Percentiles rank a stretch among this genome's conserved stretches.
Evolutionary conservation across 352 stramenopile genomes (phyloP).

Genomic region (Phytophthora chlamydospora): DNA sequence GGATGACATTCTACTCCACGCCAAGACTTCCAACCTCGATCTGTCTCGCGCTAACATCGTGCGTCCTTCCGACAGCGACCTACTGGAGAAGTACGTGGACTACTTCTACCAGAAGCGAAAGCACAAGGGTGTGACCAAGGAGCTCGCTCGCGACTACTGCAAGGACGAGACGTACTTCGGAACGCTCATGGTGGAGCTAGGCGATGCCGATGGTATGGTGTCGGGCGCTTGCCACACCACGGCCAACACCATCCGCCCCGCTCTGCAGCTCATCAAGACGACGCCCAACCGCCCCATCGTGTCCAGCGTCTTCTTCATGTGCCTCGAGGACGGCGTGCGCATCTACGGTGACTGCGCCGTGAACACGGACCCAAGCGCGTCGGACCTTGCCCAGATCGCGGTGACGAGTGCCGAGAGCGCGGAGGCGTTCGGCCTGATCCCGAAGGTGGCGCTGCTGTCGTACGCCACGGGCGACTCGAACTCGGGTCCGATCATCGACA

Average conservation of each 20-base stretch:
- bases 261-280: conserved; percentile 90
- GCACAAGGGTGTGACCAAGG: conserved; percentile 77
- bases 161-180: conserved; percentile 84
- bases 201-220: conserved; percentile 88
- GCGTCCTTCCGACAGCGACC: conserved; percentile 48
- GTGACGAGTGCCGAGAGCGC: conserved; percentile 79
- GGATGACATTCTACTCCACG: conserved; percentile 66
- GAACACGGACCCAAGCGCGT: conserved; percentile 78
- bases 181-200: conserved; percentile 88
- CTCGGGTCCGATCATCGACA: conserved; percentile 83
- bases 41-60: conserved; percentile 68
- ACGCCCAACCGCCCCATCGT: conserved; percentile 65
- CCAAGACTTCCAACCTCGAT: conserved; percentile 73
- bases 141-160: conserved; percentile 58
- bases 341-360: conserved; percentile 89
- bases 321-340: conserved; percentile 75
- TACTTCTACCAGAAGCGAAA: conserved; percentile 80
- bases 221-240: conserved; percentile 86
- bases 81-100: conserved; percentile 66
- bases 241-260: conserved; percentile 88
- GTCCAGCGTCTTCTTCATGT: conserved; percentile 91
- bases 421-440: conserved; percentile 79
- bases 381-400: conserved; percentile 83
- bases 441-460: conserved; percentile 82
- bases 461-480: conserved; percentile 87